phyloP scores from a whole-genome alignment of 768 basidiomycete genomes.

The Boletus rubroflammeus region DNA sequence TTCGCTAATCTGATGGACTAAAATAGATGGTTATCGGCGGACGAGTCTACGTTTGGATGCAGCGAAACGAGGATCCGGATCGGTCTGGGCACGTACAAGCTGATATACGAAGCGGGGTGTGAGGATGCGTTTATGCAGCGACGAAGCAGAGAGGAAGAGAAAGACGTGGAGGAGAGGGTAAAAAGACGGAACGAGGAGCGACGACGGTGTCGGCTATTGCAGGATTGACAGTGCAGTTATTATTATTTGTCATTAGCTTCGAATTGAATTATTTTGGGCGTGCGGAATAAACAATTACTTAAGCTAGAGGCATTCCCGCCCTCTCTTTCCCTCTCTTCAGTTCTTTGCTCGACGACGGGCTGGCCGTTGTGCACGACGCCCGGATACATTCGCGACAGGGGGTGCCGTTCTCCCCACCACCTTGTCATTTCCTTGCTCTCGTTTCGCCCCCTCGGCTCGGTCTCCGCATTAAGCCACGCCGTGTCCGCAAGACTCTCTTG shows the following conservation, averaged over 20 bases:
- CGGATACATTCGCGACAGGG: not conserved
- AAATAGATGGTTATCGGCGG: constrained; percentile 51
- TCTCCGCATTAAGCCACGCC: constrained; percentile 32
- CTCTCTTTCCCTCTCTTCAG: constrained; percentile 1
- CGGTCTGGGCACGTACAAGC: constrained; percentile 56
- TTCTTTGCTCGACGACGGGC: constrained; percentile 6
- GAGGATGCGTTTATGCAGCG: constrained; percentile 52
- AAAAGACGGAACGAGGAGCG: constrained; percentile 54
- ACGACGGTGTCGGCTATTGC: constrained; percentile 40
- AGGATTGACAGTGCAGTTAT: constrained; percentile 15
- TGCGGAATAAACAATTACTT: constrained; percentile 20
- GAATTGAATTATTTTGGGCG: constrained; percentile 16
- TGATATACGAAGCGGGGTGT: constrained; percentile 63
- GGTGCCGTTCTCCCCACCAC: not conserved
- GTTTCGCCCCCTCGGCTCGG: constrained; percentile 5
- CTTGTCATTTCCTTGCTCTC: not conserved
- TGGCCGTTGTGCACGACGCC: constrained; percentile 2
- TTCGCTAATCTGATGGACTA: constrained; percentile 30
- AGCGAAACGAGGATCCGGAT: constrained; percentile 47
- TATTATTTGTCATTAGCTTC: not conserved
- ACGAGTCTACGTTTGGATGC: constrained; percentile 22
- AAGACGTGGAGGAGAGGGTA: constrained; percentile 37
- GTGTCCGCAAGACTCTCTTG: constrained; percentile 33
- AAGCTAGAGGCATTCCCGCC: constrained; percentile 18
- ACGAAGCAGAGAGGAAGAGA: constrained; percentile 33